These are phyloP conservation scores for Claviceps sp. DNA, from an alignment of 2,329 filamentous ascomycete species.

Conservation along the genomic window DNA sequence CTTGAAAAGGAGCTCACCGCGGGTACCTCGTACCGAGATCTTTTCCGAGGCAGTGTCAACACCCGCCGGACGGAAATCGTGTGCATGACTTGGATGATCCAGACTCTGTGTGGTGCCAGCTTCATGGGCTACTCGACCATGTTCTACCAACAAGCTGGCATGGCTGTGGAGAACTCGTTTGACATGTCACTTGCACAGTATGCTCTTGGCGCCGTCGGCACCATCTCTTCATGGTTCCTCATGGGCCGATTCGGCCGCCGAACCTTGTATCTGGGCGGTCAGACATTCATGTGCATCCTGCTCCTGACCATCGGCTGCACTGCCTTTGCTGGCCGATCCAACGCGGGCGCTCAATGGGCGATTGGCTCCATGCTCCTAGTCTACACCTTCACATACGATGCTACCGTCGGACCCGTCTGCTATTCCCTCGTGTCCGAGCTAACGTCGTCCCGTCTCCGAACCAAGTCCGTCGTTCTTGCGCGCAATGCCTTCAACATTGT, in stretches of 20 bases:
- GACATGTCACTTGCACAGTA: conserved; percentile 29
- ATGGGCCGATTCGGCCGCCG: conserved; percentile 31
- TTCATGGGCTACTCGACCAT: conserved; percentile 47
- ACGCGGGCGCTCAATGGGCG: conserved; percentile 32
- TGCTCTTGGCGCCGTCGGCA: conserved; percentile 31
- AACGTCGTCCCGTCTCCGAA: conserved; percentile 30
- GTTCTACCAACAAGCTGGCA: conserved; percentile 31
- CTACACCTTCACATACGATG: conserved; percentile 30
- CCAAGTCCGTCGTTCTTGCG: conserved; percentile 32
- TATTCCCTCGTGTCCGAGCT: conserved; percentile 63
- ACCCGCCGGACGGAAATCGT: conserved; percentile 33
- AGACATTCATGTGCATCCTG: conserved; percentile 32
- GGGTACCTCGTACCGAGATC: conserved; percentile 31
- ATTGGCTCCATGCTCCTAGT: conserved; percentile 32
- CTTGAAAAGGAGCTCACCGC: conserved; percentile 26
- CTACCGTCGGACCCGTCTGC: conserved; percentile 44
- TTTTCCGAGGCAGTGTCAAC: conserved; percentile 31
- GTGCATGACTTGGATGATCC: conserved; percentile 29
- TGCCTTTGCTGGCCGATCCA: conserved; percentile 35
- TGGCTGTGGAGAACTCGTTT: conserved; percentile 24
- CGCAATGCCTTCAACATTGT: conserved; percentile 34
- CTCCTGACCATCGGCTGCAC: conserved; percentile 37
- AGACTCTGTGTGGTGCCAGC: conserved; percentile 25
- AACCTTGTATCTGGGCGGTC: conserved; percentile 30
- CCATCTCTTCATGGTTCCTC: conserved; percentile 31